Percentiles rank a stretch among this genome's conserved stretches.
Evolutionary conservation across 2,329 filamentous ascomycete species (phyloP).

Genomic region (Trichoderma afroharzianum): DNA sequence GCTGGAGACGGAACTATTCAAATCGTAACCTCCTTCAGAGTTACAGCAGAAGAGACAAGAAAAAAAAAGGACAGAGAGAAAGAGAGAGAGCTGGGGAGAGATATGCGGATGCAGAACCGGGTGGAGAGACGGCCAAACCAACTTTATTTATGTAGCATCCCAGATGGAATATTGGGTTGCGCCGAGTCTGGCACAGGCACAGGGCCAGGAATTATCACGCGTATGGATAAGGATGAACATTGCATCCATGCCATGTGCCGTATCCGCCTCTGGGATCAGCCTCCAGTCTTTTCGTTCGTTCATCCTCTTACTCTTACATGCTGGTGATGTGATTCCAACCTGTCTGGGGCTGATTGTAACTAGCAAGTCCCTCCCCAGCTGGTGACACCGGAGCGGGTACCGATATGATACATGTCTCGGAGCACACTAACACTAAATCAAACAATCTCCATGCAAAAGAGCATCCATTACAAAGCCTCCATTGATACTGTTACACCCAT

Average conservation of each 20-base stretch:
- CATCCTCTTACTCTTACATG: background rate
- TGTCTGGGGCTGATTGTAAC: background rate
- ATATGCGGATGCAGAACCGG: constrained; percentile 4
- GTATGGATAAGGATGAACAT: background rate
- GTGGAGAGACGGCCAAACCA: constrained; percentile 2
- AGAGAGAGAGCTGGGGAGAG: background rate
- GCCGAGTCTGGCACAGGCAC: background rate
- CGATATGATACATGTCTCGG: background rate
- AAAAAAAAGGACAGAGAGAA: background rate
- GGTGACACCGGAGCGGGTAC: background rate
- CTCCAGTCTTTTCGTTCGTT: background rate
- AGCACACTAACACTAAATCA: background rate
- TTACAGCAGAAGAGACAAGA: background rate
- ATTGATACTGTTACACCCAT: background rate
- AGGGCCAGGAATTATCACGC: background rate
- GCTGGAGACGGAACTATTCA: background rate
- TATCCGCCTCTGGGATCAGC: background rate
- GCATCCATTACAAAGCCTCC: background rate
- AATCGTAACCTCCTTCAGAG: background rate
- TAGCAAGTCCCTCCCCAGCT: background rate
- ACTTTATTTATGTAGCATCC: constrained; percentile 17
- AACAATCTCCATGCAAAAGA: background rate
- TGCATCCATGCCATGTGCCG: constrained; percentile 13
- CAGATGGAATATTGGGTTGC: constrained; percentile 2
- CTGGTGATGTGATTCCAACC: background rate